These are phyloP conservation scores for Cicer pinnatifidum DNA, from an alignment of 306 rosid genomes.

Conservation along the genomic window DNA sequence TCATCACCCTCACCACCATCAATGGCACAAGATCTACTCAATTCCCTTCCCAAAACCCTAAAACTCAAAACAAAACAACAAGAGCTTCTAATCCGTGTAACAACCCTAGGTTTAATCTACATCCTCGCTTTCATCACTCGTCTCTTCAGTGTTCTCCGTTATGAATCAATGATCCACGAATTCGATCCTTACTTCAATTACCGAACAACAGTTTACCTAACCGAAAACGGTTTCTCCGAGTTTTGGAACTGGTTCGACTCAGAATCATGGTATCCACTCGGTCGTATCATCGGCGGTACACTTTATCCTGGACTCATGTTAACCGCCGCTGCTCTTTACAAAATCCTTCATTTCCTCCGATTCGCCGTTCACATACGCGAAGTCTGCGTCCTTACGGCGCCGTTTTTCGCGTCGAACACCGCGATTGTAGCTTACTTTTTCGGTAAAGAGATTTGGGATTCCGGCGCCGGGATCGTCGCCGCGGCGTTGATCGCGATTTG, in stretches of 20 bases:
- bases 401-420: conserved; percentile 94
- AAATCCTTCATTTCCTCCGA: conserved; percentile 65
- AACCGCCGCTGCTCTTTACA: conserved; percentile 85
- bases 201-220: conserved; percentile 83
- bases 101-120: conserved; percentile 72
- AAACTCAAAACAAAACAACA: conserved; percentile 95
- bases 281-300: conserved; percentile 93
- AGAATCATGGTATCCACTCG: conserved; percentile 96
- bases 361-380: conserved; percentile 91
- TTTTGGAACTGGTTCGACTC: conserved; percentile 99
- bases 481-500: conserved; percentile 93
- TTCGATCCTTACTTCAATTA: conserved; percentile 98
- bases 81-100: conserved; percentile 87
- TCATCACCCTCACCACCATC: conserved; percentile 39
- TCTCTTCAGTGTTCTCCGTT: conserved; percentile 93
- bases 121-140: conserved; percentile 90
- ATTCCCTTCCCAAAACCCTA: conserved; percentile 56
- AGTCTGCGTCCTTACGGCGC: conserved; percentile 94
- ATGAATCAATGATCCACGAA: conserved; percentile 98
- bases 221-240: conserved; percentile 82
- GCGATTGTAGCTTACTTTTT: conserved; percentile 89
- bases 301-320: conserved; percentile 98
- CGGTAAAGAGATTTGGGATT: conserved; percentile 92
- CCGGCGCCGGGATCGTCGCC: conserved; percentile 95
- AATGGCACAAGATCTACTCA: conserved; percentile 57